These are phyloP conservation scores for Besnoitia besnoiti DNA, from an alignment of 169 alveolate genomes.

Conservation along the genomic window DNA sequence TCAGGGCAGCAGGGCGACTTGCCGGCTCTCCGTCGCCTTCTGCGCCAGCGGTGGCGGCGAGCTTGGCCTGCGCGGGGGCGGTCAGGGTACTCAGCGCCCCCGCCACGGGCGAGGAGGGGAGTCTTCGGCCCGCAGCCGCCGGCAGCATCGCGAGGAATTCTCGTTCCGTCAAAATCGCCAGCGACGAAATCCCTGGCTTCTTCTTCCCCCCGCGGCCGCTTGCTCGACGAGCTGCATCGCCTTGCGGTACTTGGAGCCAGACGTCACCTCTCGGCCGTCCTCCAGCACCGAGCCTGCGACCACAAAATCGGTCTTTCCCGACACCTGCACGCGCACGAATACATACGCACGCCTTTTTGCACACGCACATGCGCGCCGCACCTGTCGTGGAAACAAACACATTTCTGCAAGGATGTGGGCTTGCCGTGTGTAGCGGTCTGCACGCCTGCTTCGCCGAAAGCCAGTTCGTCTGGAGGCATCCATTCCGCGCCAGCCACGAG, in stretches of 20 bases:
- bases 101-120: too few species aligned
- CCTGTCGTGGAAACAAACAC: neutral
- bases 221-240: constrained; percentile 63
- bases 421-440: too few species aligned
- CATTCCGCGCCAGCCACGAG: too few species aligned
- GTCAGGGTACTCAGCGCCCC: too few species aligned
- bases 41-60: too few species aligned
- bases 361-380: neutral
- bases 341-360: neutral
- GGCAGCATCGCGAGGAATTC: constrained; percentile 79
- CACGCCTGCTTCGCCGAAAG: too few species aligned
- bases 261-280: constrained; percentile 92
- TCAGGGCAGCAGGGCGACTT: constrained; percentile 72
- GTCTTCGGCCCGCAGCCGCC: too few species aligned
- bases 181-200: constrained; percentile 38
- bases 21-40: neutral
- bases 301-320: constrained; percentile 77
- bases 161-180: constrained; percentile 79
- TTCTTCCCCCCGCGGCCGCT: constrained; percentile 31
- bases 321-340: constrained; percentile 9
- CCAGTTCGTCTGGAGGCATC: too few species aligned
- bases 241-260: constrained; percentile 90
- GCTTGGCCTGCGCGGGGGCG: too few species aligned
- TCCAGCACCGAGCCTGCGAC: constrained; percentile 93
- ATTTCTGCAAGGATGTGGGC: neutral